Conservation (phyloP, 1,284 basidiomycete species). For the Takashimella tepidaria region DNA sequence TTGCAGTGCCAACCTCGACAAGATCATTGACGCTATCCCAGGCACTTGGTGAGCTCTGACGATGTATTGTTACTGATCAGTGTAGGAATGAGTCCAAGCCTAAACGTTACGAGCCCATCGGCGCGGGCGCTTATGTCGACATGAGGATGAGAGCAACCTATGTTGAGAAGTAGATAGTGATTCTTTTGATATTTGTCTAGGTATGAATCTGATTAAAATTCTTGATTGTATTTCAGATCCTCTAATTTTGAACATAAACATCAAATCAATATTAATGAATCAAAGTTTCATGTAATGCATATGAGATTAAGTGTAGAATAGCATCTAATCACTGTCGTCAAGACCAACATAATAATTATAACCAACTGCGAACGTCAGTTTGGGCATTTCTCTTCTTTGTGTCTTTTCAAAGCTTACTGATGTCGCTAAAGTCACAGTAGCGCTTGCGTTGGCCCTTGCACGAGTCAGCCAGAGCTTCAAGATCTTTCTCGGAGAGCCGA, state of each 20-base stretch:
- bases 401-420: conserved; percentile 5
- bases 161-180: conserved; percentile 1
- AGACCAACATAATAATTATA: conserved; percentile 19
- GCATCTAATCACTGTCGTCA: conserved; percentile 9
- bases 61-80: not conserved
- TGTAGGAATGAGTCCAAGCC: conserved; percentile 33
- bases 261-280: no score
- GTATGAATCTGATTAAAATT: no score
- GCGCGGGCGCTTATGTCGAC: conserved; percentile 48
- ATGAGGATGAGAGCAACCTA: conserved; percentile 35
- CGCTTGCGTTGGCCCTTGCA: conserved; percentile 10
- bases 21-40: conserved; percentile 54
- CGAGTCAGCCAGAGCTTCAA: conserved; percentile 5
- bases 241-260: no score
- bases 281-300: no score
- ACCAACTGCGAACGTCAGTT: conserved; percentile 2
- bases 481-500: conserved; percentile 5
- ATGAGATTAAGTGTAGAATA: no score
- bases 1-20: conserved; percentile 49
- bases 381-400: not conserved
- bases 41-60: conserved; percentile 50
- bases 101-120: conserved; percentile 51
- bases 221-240: no score
- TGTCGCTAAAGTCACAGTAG: conserved; percentile 20
- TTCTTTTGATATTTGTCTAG: no score